phyloP scores from a whole-genome alignment of 139 green algal species.

The Chlorella sorokiniana region DNA sequence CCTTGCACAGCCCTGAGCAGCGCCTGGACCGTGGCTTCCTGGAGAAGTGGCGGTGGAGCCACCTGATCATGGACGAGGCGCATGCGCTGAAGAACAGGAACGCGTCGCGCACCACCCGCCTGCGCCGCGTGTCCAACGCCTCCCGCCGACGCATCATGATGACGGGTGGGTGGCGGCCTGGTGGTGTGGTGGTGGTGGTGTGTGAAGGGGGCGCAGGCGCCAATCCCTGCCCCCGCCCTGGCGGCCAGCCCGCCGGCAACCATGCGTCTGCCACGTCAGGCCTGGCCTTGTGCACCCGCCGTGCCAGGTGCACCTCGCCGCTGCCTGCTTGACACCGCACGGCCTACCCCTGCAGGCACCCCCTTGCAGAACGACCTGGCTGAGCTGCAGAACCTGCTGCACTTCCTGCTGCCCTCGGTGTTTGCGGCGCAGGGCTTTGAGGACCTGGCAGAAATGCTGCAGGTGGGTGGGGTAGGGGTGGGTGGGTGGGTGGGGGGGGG shows the following conservation, averaged over 20 bases:
- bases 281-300: no score
- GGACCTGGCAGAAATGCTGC: constrained; percentile 43
- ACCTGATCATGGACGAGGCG: constrained; percentile 83
- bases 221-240: no score
- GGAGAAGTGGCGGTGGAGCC: constrained; percentile 69
- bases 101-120: constrained; percentile 47
- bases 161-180: constrained; percentile 42
- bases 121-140: constrained; percentile 52
- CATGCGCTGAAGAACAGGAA: constrained; percentile 91
- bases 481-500: background rate
- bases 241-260: no score
- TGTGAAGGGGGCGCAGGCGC: no score
- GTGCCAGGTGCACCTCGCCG: background rate
- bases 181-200: background rate
- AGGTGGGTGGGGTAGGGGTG: constrained; percentile 26
- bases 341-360: constrained; percentile 64
- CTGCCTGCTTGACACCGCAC: background rate
- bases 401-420: constrained; percentile 87
- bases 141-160: constrained; percentile 79
- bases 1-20: constrained; percentile 34
- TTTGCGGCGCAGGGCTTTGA: constrained; percentile 56
- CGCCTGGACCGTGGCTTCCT: constrained; percentile 44
- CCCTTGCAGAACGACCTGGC: constrained; percentile 91
- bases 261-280: no score
- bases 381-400: constrained; percentile 89